Percentiles rank a stretch among this genome's conserved stretches.
These are phyloP conservation scores for Chaetothyriales sp. DNA, from an alignment of 2,329 filamentous ascomycete species.

Conservation along the genomic window DNA sequence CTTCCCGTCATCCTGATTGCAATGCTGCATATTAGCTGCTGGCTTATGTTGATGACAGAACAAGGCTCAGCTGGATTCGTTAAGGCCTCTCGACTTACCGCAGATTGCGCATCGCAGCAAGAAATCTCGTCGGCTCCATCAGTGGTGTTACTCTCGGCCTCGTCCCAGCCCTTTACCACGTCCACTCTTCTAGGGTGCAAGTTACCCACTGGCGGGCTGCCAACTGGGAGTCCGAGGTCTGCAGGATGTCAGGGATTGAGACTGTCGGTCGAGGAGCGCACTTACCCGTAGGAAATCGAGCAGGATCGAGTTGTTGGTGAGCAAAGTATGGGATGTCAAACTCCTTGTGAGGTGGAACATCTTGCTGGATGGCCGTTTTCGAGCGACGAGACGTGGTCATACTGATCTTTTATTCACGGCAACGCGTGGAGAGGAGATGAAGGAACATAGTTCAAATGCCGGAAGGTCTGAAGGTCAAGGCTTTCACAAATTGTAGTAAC, in stretches of 20 bases:
- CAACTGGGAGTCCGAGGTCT: slow-evolving; percentile 5
- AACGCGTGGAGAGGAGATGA: neutral
- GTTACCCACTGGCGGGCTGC: slow-evolving; percentile 4
- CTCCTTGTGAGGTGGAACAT: neutral
- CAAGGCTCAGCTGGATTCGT: no score
- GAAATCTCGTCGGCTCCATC: neutral
- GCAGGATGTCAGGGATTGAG: neutral
- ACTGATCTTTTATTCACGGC: neutral
- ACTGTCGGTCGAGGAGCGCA: neutral
- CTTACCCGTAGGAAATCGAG: slow-evolving; percentile 13
- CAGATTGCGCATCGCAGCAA: neutral
- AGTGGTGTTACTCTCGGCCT: neutral
- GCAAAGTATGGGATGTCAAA: slow-evolving; percentile 16
- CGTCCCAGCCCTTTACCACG: neutral
- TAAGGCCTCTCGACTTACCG: neutral
- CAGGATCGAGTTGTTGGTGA: slow-evolving; percentile 14
- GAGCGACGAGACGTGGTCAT: neutral
- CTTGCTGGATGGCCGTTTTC: neutral
- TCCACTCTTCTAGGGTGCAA: neutral
- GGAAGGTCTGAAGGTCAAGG: neutral
- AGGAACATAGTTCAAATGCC: neutral
- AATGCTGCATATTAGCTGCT: neutral
- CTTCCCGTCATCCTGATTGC: neutral
- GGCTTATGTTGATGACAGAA: neutral
- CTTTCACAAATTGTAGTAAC: no score